Percentiles rank a stretch among this genome's conserved stretches.
Evolutionary conservation across 495 filamentous ascomycete species (phyloP).

Genomic region (Barbatosphaeria neglecta): DNA sequence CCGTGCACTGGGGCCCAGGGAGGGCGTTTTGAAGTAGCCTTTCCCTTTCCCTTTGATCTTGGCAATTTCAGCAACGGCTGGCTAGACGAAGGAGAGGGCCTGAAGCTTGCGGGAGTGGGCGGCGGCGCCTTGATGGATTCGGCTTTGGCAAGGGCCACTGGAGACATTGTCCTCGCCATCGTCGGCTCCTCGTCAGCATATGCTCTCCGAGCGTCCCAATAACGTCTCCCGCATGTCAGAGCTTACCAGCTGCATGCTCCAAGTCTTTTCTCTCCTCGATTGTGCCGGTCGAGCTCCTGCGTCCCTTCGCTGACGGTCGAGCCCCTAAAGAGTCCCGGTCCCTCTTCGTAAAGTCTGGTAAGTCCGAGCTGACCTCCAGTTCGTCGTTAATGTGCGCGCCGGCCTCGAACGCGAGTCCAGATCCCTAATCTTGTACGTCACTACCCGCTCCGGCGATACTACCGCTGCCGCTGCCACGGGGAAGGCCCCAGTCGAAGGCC

Average conservation of each 20-base stretch:
- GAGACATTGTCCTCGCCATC: no score
- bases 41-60: background rate
- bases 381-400: background rate
- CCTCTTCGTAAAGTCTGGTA: background rate
- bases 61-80: background rate
- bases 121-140: background rate
- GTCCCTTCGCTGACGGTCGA: no score
- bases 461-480: no score
- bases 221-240: no score
- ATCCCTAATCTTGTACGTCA: background rate
- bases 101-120: background rate
- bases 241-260: background rate
- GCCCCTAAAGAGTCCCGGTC: background rate
- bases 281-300: background rate
- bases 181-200: no score
- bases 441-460: no score
- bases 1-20: background rate
- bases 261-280: background rate
- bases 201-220: no score
- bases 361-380: background rate
- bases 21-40: background rate
- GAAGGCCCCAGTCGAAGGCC: background rate
- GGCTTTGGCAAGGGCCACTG: background rate
- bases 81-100: background rate
- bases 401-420: background rate